Base-by-base conservation (phyloP, 1,284 basidiomycete genomes). In the Grifola frondosa region DNA sequence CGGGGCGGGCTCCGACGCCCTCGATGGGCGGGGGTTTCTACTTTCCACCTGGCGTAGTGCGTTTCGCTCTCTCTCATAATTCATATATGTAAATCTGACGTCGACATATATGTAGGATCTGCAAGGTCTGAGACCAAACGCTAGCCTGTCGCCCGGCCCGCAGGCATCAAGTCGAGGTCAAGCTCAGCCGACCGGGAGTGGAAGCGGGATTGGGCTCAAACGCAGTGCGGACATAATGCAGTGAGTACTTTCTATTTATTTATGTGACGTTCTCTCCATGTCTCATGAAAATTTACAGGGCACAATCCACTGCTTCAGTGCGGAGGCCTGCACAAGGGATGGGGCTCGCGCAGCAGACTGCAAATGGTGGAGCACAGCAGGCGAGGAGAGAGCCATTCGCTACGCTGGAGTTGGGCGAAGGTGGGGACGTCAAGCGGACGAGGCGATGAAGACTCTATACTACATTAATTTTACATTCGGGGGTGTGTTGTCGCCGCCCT, bases 11-110 rank as follows among this genome's bases (percentile, higher is more conserved):
- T 6, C 25, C 59, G 15, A 63, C 64, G 13, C 63, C 70, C 5
- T 70, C 78, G 0, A 65, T 71, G 52, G 78, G 79, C 22, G 76
- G 79, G 24, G 76, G 75, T 0, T 82, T 78, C 54, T 66, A 75
- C 53, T 75, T 77, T 46, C 74, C 76, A 1, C 55, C 69, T 30
- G 73, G 70, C n/a, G 60, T 67, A 58, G 76, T 76, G 53, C 36
- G 53, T 40, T 33, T 16, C 15, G 30, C 34, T 50, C 26, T 29
- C 23, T 34, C 17, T 20, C 25, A 30, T 36, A 7, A 17, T 37
- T 9, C 11, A n/a, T 28, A 30, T 20, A 11, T 21, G 46, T 22
- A 12, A 25, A 38, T 19, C 15, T 48, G 6, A 42, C 24, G 6
- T 17, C n/a, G 17, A 5, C 8, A 17, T 12, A 37, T 35, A 10